Base-by-base conservation (phyloP, 768 basidiomycete genomes). In the Cubamyces sp. region DNA sequence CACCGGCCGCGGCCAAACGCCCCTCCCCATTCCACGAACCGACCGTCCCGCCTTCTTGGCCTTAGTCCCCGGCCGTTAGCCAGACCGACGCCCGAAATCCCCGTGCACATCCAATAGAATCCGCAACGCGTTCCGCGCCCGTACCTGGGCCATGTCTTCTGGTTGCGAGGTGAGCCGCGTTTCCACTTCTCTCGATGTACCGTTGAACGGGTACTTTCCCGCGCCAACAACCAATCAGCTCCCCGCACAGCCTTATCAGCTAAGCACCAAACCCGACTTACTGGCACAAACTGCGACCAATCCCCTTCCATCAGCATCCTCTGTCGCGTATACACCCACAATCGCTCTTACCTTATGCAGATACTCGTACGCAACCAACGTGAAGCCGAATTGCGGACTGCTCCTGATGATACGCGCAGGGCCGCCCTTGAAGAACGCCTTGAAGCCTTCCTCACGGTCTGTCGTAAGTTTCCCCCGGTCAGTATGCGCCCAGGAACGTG, bases 301-400 rank as follows among this genome's bases (percentile, higher is more conserved):
- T 64, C 62, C 52, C 49, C 12, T 14, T 34, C 48, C 54, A 61
- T 61, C 58, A 64, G 62, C 48, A 28, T 48, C 52, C 40, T 39
- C 12, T 18, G 39, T 45, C 56, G 42, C 26, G 14, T 25, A 65
- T 74, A 71, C 64, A 74, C 74, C 6, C 74, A 73, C 65, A 77
- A 53, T 66, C 71, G 72, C 76, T 77, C 52, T 74, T 66, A 84
- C 82, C 78, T 82, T 84, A 67, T 90, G 87, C 60, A 89, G 77
- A 69, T 87, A 85, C 71, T 90, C 88, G 71, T 90, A 90, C 54
- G 84, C 91, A 66, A 95, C 86, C 18, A 96, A 79, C 15, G 94
- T 96, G 71, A 96, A 97, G 53, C 94, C 96, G 73, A 99, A 98
- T 74, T 98, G 91, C 64, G 91, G 89, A 71, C 94, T 94, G 76